Evolutionary conservation across 805 yeast genomes (phyloP), one percentile per base, ranked within the genome.

Genomic region (Ogataea thermomethanolica): DNA sequence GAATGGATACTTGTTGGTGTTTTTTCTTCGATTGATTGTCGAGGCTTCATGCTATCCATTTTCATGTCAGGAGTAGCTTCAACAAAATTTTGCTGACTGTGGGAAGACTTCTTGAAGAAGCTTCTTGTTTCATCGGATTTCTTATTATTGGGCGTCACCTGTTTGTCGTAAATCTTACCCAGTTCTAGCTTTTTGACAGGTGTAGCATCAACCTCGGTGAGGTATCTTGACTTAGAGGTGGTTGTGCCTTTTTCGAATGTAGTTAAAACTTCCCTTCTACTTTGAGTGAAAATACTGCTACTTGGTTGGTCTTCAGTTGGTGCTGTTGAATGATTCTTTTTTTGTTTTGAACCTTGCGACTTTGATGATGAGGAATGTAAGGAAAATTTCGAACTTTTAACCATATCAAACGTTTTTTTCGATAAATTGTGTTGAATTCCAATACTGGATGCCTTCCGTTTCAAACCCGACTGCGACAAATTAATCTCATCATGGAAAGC

Each of bases 321-420:
- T 25, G 20, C 5, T 17, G 20, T 17, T 17, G 20, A 17, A 17
- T 17, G 20, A 17, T 5, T 17, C 20, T 4, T 3, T 17, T 17
- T 10, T 8, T 11, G 11, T n/a, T 10, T 17, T 20, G 47, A 9
- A 45, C 38, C 15, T 41, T 52, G 25, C 52, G 45, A 28, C 41
- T 49, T 28, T 50, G 46, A n/a, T 41, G 37, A 15, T 43, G 46
- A 29, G 7, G 25, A 33, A 7, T 42, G 13, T 29, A 27, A 43
- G 8, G 47, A 39, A 26, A 55, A 50, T 3, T 62, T 54, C 0
- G 58, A 44, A 10, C 46, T 45, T 30, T 50, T 52, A 5, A 52
- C 47, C 65, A 63, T 61, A 29, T 58, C 62, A 43, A 63, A 62
- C 4, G 64, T 58, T 38, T 60, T 62, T 32, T 50, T 55, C 3